Conservation (phyloP, 2,329 filamentous ascomycete species). For the Colletotrichum costaricense region DNA sequence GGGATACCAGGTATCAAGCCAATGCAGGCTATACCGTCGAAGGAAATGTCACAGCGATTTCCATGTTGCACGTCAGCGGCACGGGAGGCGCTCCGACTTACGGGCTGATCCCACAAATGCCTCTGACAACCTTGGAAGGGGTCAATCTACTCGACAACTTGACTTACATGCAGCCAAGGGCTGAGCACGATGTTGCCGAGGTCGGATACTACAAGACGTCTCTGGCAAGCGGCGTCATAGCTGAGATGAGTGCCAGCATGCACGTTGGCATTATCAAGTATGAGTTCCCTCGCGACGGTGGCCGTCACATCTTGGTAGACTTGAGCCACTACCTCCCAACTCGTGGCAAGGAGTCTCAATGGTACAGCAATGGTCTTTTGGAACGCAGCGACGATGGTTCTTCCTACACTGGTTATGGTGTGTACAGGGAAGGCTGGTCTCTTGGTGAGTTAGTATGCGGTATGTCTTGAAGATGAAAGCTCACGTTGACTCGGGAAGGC, state of each 20-base stretch:
- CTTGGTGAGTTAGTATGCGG: slow-evolving; percentile 35
- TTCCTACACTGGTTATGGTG: slow-evolving; percentile 58
- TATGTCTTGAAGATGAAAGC: accelerated
- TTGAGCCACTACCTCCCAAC: slow-evolving; percentile 60
- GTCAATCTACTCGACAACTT: slow-evolving; percentile 60
- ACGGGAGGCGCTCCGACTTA: slow-evolving; percentile 71
- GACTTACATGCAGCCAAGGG: slow-evolving; percentile 57
- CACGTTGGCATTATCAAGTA: slow-evolving; percentile 66
- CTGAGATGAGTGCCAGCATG: slow-evolving; percentile 60
- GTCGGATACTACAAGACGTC: slow-evolving; percentile 66
- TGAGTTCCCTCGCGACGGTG: slow-evolving; percentile 53
- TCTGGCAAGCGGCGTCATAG: slow-evolving; percentile 59
- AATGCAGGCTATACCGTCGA: slow-evolving; percentile 52
- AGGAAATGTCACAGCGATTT: slow-evolving; percentile 60
- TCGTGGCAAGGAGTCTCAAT: slow-evolving; percentile 51
- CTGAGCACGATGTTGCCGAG: slow-evolving; percentile 52
- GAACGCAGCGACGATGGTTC: slow-evolving; percentile 49
- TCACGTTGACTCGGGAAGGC: slow-evolving; percentile 36
- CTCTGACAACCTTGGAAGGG: slow-evolving; percentile 52
- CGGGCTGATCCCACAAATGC: slow-evolving; percentile 63
- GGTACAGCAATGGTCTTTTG: slow-evolving; percentile 54
- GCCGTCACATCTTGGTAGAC: slow-evolving; percentile 57
- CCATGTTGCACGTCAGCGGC: slow-evolving; percentile 66
- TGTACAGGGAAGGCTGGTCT: slow-evolving; percentile 58
- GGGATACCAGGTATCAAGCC: slow-evolving; percentile 39